A percentile compares a stretch with the other conserved stretches of the same genome.
These are phyloP conservation scores for Ophiosphaerella narmari DNA, from an alignment of 2,329 filamentous ascomycete species.

Conservation along the genomic window DNA sequence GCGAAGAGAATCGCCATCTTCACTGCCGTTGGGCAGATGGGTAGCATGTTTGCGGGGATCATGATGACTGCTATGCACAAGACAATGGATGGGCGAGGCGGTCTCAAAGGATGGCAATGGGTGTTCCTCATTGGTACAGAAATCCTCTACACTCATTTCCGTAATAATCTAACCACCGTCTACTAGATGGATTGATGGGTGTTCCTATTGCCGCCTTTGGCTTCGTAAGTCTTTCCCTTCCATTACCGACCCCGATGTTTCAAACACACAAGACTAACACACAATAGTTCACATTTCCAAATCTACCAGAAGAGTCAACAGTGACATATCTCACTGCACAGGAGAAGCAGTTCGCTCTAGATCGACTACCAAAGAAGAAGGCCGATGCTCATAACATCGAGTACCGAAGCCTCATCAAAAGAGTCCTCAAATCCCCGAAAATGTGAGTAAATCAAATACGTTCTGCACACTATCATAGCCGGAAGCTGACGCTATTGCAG, in stretches of 20 bases:
- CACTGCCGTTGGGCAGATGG: conserved; percentile 25
- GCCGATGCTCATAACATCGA: conserved; percentile 24
- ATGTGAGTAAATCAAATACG: conserved; percentile 8
- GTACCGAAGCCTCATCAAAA: conserved; percentile 18
- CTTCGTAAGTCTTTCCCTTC: conserved; percentile 12
- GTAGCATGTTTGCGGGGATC: conserved; percentile 33
- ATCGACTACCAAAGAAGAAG: conserved; percentile 25
- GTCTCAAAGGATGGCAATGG: conserved; percentile 31
- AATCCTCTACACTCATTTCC: background rate
- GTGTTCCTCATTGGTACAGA: conserved; percentile 27
- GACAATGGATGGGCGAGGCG: conserved; percentile 22
- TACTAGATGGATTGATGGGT: conserved; percentile 26
- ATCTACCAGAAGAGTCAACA: conserved; percentile 22
- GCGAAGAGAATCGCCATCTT: conserved; percentile 33
- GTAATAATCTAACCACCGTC: background rate
- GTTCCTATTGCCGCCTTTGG: conserved; percentile 28
- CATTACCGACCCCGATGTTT: background rate
- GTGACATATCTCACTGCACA: conserved; percentile 15
- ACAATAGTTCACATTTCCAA: conserved; percentile 24
- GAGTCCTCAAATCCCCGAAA: conserved; percentile 18
- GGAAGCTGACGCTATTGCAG: conserved; percentile 17
- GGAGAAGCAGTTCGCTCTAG: conserved; percentile 23
- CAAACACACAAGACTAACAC: background rate
- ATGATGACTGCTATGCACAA: conserved; percentile 35
- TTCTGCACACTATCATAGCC: too few relatives aligned